phyloP scores from a whole-genome alignment of 306 rosid species.

The Castanopsis chinensis region DNA sequence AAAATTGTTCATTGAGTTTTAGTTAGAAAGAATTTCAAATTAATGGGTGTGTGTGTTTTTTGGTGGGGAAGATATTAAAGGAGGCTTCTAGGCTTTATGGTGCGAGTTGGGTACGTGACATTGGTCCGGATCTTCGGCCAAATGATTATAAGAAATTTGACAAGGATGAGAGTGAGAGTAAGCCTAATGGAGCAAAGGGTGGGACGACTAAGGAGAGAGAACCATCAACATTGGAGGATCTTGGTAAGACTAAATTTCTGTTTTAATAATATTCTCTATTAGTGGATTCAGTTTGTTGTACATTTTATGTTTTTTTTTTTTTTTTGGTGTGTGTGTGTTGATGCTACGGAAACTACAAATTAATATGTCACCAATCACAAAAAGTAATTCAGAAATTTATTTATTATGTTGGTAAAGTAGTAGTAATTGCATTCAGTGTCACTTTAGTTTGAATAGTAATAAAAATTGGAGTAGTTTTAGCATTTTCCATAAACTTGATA shows the following conservation, averaged over 20 bases:
- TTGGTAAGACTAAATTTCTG: constrained; percentile 45
- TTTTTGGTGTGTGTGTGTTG: too few relatives aligned
- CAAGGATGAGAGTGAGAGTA: constrained; percentile 35
- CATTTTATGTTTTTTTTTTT: too few relatives aligned
- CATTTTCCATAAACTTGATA: too few relatives aligned
- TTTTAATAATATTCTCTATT: not conserved
- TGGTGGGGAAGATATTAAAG: constrained; percentile 61
- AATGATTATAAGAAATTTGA: constrained; percentile 61
- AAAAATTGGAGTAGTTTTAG: too few relatives aligned
- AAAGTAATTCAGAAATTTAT: too few relatives aligned
- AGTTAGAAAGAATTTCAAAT: not conserved
- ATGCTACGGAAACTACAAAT: too few relatives aligned
- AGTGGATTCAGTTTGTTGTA: too few relatives aligned
- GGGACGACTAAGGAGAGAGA: constrained; percentile 45
- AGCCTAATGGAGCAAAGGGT: constrained; percentile 36
- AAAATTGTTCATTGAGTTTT: not conserved
- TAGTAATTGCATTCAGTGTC: too few relatives aligned
- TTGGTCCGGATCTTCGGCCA: constrained; percentile 94
- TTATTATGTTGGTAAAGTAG: too few relatives aligned
- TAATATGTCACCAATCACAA: too few relatives aligned
- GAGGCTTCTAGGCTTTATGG: constrained; percentile 79
- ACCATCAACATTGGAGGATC: constrained; percentile 82
- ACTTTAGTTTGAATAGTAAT: too few relatives aligned
- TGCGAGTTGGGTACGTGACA: constrained; percentile 89
- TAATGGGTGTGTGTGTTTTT: not conserved